These are phyloP conservation scores for Pseudocercospora eumusae DNA, from an alignment of 2,329 filamentous ascomycete genomes.

Conservation along the genomic window DNA sequence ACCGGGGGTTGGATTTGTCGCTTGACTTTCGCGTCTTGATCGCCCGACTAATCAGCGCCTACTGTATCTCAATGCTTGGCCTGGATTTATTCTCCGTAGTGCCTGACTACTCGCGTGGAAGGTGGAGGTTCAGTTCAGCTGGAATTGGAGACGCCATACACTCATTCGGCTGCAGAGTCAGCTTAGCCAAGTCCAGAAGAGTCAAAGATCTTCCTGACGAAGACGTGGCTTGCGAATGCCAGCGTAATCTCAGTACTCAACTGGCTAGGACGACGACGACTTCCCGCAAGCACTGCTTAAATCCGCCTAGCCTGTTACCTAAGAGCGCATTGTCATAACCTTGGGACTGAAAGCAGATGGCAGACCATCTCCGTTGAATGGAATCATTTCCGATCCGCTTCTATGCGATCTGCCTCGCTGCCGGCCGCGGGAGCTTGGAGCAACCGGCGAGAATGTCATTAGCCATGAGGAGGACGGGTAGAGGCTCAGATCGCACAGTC, in stretches of 20 bases:
- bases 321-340: constrained; percentile 5
- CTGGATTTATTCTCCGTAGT: constrained; percentile 4
- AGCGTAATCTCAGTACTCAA: neutral
- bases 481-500: neutral
- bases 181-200: neutral
- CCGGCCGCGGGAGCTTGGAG: neutral
- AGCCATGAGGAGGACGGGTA: neutral
- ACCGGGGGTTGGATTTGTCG: constrained; percentile 2
- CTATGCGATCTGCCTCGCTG: neutral
- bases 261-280: neutral
- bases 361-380: neutral
- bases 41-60: constrained; percentile 6
- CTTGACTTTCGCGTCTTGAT: constrained; percentile 6
- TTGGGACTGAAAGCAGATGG: constrained; percentile 3
- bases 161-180: neutral
- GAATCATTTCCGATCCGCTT: neutral
- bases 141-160: neutral
- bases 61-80: constrained; percentile 2
- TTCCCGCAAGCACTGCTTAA: constrained; percentile 4
- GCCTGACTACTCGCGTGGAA: constrained; percentile 4
- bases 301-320: neutral
- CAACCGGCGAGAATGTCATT: neutral
- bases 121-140: constrained; percentile 3
- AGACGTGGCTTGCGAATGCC: neutral
- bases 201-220: constrained; percentile 6